Conservation (phyloP, 2,329 filamentous ascomycete genomes). For the Myrmaecium sp. region DNA sequence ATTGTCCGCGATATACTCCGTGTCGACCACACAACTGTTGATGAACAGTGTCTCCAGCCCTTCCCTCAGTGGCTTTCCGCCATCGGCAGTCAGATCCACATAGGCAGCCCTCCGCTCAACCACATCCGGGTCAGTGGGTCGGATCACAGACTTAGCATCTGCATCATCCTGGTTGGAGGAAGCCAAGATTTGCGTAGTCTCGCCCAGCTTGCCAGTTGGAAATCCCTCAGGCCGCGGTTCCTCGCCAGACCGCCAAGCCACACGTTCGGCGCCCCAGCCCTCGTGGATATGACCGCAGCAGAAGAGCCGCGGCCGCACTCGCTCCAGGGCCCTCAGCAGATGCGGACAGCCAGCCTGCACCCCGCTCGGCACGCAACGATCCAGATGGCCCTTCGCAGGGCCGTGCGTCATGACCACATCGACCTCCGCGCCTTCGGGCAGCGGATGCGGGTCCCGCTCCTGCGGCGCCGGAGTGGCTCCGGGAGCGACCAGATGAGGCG, state of each 20-base stretch:
- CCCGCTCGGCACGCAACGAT: constrained; percentile 17
- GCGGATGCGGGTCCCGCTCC: too few species aligned
- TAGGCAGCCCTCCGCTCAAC: constrained; percentile 10
- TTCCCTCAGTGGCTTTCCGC: constrained; percentile 16
- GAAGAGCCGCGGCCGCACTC: constrained; percentile 37
- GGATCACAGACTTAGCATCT: constrained; percentile 6
- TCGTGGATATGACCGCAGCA: constrained; percentile 49
- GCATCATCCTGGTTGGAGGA: background rate
- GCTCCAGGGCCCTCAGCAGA: constrained; percentile 32
- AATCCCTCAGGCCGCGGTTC: background rate
- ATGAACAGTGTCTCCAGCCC: constrained; percentile 39
- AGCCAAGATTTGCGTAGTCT: constrained; percentile 3
- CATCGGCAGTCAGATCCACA: constrained; percentile 15
- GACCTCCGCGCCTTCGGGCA: constrained; percentile 27
- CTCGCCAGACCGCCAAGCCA: constrained; percentile 16
- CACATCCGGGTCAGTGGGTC: constrained; percentile 8
- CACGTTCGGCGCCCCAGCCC: constrained; percentile 22
- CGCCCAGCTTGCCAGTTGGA: background rate
- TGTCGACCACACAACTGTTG: constrained; percentile 40
- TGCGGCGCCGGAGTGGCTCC: constrained; percentile 13
- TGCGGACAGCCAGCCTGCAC: constrained; percentile 36
- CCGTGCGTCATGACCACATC: constrained; percentile 47
- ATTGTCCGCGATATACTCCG: constrained; percentile 31
- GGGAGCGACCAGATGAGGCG: constrained; percentile 12
- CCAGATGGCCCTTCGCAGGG: constrained; percentile 35